Base-by-base conservation (phyloP, 257 asterid genomes). In the Leptodermis oblonga region DNA sequence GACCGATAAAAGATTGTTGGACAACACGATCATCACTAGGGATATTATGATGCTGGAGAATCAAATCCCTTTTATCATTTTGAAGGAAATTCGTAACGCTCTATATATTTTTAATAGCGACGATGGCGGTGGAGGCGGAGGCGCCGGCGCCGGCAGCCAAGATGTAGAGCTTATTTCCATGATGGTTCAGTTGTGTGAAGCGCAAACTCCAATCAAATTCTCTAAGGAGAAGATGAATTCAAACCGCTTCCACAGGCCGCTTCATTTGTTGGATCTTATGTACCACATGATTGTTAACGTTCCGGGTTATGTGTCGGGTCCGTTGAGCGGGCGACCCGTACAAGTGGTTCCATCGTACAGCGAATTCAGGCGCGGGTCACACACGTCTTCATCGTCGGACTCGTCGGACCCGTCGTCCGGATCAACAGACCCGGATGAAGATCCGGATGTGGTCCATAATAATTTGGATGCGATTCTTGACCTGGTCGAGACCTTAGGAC, bases 31-130 rank as follows among this genome's bases (percentile, higher is more conserved):
- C 5, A 7, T 81, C 10, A 59, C 77, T 1, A 67, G 74, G 49
- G 84, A 84, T 63, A 55, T 81, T 4, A 13, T 84, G 73, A 79
- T 84, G 80, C 70, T 77, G 18, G 84, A 79, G 66, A 84, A 84
- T 52, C 88, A 84, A 68, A 79, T 84, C 36, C 86, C 80, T 0
- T 45, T 43, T n/a, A 2, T 77, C 34, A 10, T 68, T 17, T 18
- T 84, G 30, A 63, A 71, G 58, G 72, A 68, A 69, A 78, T 80
- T 28, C 56, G 46, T 0, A 41, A 49, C 46, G 43, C 42, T 46
- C 65, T 78, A 28, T 26, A 37, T 22, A 2, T 76, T 3, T 59
- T 63, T 26, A 22, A 72, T 0, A 42, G 34, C 3, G 9, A 22
- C 4, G 75, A 48, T 8, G 39, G 39, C 2, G 75, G 69, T 2